Evolutionary conservation across 257 asterid species (phyloP), one percentile per base, ranked within the genome.

Genomic region (Eucommia ulmoides): DNA sequence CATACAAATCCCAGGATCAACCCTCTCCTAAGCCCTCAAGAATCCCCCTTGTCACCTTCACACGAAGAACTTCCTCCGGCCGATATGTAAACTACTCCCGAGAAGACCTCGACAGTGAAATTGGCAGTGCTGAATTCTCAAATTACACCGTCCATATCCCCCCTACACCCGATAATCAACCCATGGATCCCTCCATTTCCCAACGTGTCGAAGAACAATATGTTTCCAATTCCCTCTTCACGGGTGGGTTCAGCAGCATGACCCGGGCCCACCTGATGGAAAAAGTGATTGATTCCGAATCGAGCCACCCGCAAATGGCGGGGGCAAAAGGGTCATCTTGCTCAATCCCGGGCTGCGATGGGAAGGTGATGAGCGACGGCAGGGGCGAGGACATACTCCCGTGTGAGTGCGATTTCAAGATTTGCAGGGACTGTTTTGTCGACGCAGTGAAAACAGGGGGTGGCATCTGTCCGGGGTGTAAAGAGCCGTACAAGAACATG

Each of bases 321-420:
- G 44, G 44, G 11, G 44, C 11, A 2, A 35, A 35, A 9, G 44
- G 44, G 2, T 35, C 44, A 10, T 35, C 14, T 35, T 35, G 44
- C 16, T 35, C 11, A 35, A 35, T 35, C 11, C 44, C 44, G 44
- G 44, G 44, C 16, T 35, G 44, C 11, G 44, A 35, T 35, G 44
- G 44, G 14, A 35, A 35, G 0, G 44, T 35, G 3, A 35, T 35
- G 44, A 35, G 44, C 16, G 44, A 35, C 11, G 44, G 16, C 1
- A 35, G 44, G 44, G 44, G 44, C 16, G 44, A 35, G 44, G 44
- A 35, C 16, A 35, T 35, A 10, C 44, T 35, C 44, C 44, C 44
- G 11, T 35, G 44, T 35, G 44, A 35, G 16, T 35, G 44, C 16
- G 44, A 35, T 35, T 35, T 35, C 44, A 35, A 35, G 44, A 35